Evolutionary conservation across 1,284 basidiomycete genomes (phyloP), one percentile per base, ranked within the genome.

Genomic region (Marasmius fiardii): DNA sequence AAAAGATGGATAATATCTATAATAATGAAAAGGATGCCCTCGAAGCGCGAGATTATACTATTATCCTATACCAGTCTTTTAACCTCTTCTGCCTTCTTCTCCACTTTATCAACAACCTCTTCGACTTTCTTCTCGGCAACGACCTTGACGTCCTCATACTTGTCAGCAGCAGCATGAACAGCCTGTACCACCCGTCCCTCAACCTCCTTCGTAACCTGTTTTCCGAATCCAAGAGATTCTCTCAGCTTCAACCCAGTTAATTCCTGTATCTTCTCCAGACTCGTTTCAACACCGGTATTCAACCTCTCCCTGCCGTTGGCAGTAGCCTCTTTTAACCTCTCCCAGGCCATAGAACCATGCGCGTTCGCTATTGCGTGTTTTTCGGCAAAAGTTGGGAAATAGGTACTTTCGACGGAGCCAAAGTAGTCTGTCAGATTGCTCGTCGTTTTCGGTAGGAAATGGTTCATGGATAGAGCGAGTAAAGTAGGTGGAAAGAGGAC

Each of bases 391-490:
- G 74, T 72, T 4, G 93, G 93, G 60, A 82, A 71, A 67, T 92
- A 83, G 7, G 71, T 70, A 39, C 87, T 83, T 72, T 95, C 93
- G 52, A 93, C 74, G n/a, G 77, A 77, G 41, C 81, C 79, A 48
- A 86, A 67, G 74, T 91, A 93, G 1, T 64, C 68, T 12, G 81
- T 77, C 59, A 95, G 70, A 66, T 93, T 93, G 56, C 74, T 66
- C 2, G 88, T 80, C 5, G 91, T 92, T 66, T 86, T 78, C 6
- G 93, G 92, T 35, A 94, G 81, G 81, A 93, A 93, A 70, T 93
- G 86, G 58, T 83, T 76, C 56, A 86, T 73, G 34, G 92, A 84
- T 53, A 81, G 69, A 55, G 85, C 58, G 61, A 92, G 72, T 64
- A 92, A 80, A 16, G 81, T 60, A 0, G 92, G 88, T 0, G 92